Percentiles rank a stretch among this genome's conserved stretches.
Conservation (phyloP, 768 basidiomycete species). For the Mycena metata region DNA sequence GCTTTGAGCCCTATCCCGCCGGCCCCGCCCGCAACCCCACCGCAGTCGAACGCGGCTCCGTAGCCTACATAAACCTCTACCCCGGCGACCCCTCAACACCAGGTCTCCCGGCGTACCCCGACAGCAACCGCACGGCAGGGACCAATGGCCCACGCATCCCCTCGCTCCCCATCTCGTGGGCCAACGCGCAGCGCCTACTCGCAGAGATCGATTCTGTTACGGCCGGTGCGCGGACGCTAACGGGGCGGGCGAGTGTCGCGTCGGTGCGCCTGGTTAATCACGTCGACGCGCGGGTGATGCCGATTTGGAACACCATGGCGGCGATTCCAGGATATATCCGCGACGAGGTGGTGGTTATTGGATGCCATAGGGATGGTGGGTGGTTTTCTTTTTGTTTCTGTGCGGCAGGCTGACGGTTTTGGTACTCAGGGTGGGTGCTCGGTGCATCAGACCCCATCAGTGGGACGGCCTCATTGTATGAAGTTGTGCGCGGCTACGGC, state of each 20-base stretch:
- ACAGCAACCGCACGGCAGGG: slow-evolving; percentile 73
- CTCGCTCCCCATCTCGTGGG: slow-evolving; percentile 92
- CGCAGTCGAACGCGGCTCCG: slow-evolving; percentile 89
- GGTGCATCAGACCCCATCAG: slow-evolving; percentile 86
- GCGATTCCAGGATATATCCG: slow-evolving; percentile 86
- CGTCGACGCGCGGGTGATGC: slow-evolving; percentile 83
- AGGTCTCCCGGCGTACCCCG: slow-evolving; percentile 87
- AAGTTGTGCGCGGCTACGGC: slow-evolving; percentile 84
- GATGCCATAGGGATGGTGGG: slow-evolving; percentile 90
- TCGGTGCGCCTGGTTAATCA: slow-evolving; percentile 68
- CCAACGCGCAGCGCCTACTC: slow-evolving; percentile 80
- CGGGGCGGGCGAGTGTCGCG: slow-evolving; percentile 63
- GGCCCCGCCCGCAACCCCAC: slow-evolving; percentile 92
- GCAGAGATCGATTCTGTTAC: slow-evolving; percentile 60
- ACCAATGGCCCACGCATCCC: slow-evolving; percentile 81
- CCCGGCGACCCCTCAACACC: slow-evolving; percentile 91
- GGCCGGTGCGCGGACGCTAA: slow-evolving; percentile 49
- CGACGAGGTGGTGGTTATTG: slow-evolving; percentile 89
- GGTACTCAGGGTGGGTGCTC: slow-evolving; percentile 72
- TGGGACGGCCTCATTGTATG: slow-evolving; percentile 83
- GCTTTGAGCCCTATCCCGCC: slow-evolving; percentile 81
- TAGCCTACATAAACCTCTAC: slow-evolving; percentile 76
- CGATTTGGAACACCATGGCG: slow-evolving; percentile 92
- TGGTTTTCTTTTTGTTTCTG: neutral
- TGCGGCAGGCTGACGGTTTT: neutral